Evolutionary conservation across 441 rosid species (phyloP).

Genomic region (Corymbia citriodora): DNA sequence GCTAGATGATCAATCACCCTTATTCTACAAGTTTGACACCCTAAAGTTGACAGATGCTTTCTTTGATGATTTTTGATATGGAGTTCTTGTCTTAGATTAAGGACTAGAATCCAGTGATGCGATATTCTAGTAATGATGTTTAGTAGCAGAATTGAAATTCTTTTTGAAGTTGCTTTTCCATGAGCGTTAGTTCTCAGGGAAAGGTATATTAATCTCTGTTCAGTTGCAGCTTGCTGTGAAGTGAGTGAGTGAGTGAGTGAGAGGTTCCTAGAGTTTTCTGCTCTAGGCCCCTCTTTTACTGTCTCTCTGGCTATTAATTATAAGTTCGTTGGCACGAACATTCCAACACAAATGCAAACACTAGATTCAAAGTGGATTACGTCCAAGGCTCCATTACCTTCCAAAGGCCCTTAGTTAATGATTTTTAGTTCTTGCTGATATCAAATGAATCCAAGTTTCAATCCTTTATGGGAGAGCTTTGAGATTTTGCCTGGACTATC

Average conservation of each 20-base stretch:
- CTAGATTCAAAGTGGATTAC: background rate
- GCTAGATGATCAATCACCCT: background rate
- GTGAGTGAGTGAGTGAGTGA: background rate
- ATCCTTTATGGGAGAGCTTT: background rate
- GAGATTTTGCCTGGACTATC: background rate
- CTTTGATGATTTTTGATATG: background rate
- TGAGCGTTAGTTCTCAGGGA: background rate
- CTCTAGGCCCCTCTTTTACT: background rate
- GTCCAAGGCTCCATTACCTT: background rate
- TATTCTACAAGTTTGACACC: background rate
- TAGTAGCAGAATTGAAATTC: background rate
- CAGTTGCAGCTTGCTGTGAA: background rate
- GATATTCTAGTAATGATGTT: background rate
- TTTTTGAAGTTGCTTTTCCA: background rate
- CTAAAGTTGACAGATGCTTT: background rate
- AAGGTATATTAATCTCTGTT: background rate
- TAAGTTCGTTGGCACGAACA: background rate
- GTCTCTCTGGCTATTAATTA: background rate
- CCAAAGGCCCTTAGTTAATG: background rate
- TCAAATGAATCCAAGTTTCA: background rate
- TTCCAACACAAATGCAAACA: background rate
- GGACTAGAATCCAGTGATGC: background rate
- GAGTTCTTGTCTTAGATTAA: background rate
- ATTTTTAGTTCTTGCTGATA: background rate
- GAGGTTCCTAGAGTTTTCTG: background rate